phyloP scores from a whole-genome alignment of 768 basidiomycete genomes.

The Tulasnella sp. region DNA sequence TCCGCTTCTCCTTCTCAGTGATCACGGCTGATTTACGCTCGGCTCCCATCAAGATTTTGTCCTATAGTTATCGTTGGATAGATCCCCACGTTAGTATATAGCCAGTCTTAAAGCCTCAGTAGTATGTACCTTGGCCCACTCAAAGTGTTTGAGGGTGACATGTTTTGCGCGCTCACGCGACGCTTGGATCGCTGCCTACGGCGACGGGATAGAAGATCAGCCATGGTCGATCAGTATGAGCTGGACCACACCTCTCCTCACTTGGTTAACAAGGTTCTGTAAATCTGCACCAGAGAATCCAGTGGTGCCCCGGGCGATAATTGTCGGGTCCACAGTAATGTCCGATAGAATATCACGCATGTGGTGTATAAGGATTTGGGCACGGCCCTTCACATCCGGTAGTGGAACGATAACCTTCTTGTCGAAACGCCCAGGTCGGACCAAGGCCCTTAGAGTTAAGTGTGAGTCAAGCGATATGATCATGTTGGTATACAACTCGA shows the following conservation, averaged over 20 bases:
- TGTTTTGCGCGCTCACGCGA: conserved; percentile 67
- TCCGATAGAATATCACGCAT: conserved; percentile 67
- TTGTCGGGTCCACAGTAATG: conserved; percentile 68
- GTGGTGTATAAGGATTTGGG: conserved; percentile 89
- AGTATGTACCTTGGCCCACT: conserved; percentile 82
- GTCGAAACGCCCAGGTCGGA: conserved; percentile 95
- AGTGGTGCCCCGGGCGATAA: conserved; percentile 86
- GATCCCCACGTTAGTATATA: background rate
- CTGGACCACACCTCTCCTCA: conserved; percentile 3
- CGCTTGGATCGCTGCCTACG: conserved; percentile 90
- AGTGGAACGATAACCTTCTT: conserved; percentile 84
- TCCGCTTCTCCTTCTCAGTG: conserved; percentile 71
- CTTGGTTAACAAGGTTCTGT: conserved; percentile 88
- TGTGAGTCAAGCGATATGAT: conserved; percentile 2
- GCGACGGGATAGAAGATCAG: conserved; percentile 26
- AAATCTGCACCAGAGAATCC: conserved; percentile 97
- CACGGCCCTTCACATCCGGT: conserved; percentile 85
- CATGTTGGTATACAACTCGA: conserved; percentile 5
- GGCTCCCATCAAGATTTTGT: conserved; percentile 94
- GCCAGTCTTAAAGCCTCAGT: background rate
- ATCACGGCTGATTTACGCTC: conserved; percentile 87
- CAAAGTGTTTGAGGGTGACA: conserved; percentile 75
- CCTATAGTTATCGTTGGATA: conserved; percentile 34
- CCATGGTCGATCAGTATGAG: background rate
- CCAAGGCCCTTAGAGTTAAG: conserved; percentile 55